phyloP scores from a whole-genome alignment of 2,329 filamentous ascomycete species.

The Xylariomycetidae sp. region DNA sequence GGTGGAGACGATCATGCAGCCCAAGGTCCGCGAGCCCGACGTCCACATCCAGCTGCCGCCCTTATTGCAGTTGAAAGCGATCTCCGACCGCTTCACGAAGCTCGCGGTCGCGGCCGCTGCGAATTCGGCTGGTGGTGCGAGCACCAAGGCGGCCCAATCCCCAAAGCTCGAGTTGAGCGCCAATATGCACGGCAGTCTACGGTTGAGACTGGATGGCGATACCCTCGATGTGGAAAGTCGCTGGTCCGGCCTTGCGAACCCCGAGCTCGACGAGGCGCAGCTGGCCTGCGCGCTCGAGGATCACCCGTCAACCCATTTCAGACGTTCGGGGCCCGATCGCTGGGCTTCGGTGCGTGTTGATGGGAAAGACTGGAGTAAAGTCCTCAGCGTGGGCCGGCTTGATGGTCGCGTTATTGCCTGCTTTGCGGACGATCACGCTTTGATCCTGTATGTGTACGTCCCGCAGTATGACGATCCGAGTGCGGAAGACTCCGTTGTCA shows the following conservation, averaged over 20 bases:
- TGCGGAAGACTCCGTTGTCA: slow-evolving; percentile 68
- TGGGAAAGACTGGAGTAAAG: slow-evolving; percentile 87
- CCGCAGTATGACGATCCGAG: slow-evolving; percentile 60
- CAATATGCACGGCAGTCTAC: slow-evolving; percentile 88
- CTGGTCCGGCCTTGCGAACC: slow-evolving; percentile 83
- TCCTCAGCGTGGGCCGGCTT: slow-evolving; percentile 85
- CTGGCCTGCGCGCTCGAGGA: slow-evolving; percentile 66
- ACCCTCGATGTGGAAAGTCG: slow-evolving; percentile 76
- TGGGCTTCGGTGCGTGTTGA: slow-evolving; percentile 92
- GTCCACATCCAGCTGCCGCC: slow-evolving; percentile 89
- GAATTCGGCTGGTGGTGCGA: slow-evolving; percentile 20
- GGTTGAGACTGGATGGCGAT: slow-evolving; percentile 75
- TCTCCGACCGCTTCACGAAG: slow-evolving; percentile 92
- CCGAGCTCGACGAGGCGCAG: slow-evolving; percentile 74
- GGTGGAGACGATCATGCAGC: slow-evolving; percentile 92
- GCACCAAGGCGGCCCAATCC: slow-evolving; percentile 20
- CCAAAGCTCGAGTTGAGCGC: slow-evolving; percentile 80
- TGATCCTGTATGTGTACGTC: slow-evolving; percentile 80
- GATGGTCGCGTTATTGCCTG: slow-evolving; percentile 92
- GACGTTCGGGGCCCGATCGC: slow-evolving; percentile 66
- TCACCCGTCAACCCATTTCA: slow-evolving; percentile 77
- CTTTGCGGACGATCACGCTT: slow-evolving; percentile 71
- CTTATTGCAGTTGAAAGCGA: slow-evolving; percentile 81
- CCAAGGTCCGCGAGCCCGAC: slow-evolving; percentile 82
- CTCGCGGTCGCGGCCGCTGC: slow-evolving; percentile 51